Conservation (phyloP, 73 alveolate species). For the Durusdinium trenchii region DNA sequence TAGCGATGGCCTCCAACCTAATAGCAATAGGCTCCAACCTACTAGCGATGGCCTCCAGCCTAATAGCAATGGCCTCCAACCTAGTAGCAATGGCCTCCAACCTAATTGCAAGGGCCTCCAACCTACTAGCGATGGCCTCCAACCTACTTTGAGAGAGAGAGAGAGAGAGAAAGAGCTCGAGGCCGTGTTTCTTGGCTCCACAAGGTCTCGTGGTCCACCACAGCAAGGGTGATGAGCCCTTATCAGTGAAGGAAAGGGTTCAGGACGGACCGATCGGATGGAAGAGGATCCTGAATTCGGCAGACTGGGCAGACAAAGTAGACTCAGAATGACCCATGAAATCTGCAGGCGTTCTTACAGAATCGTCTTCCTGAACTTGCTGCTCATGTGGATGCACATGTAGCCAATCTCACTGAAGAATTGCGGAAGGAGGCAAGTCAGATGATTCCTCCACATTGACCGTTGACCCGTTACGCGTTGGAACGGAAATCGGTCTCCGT, state of each 20-base stretch:
- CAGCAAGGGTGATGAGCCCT: slow-evolving; percentile 92
- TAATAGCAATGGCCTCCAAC: too few species aligned
- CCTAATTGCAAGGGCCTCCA: too few species aligned
- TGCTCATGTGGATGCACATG: slow-evolving; percentile 68
- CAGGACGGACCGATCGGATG: slow-evolving; percentile 24
- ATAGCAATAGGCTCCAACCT: too few species aligned
- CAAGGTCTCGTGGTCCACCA: slow-evolving; percentile 80
- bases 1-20: too few species aligned
- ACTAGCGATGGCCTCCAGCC: too few species aligned
- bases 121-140: too few species aligned
- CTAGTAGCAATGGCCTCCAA: too few species aligned
- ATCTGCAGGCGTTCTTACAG: slow-evolving; percentile 84
- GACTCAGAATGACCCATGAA: too few species aligned
- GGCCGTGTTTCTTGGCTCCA: too few species aligned
- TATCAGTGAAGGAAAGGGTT: slow-evolving; percentile 74
- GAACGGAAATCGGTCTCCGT: not conserved
- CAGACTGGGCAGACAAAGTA: too few species aligned
- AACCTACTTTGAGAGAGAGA: too few species aligned
- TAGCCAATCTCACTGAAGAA: slow-evolving; percentile 73
- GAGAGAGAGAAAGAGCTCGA: too few species aligned
- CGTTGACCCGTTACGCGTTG: not conserved
- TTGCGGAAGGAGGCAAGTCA: slow-evolving; percentile 55
- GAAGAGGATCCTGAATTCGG: not conserved
- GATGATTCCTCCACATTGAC: not conserved
- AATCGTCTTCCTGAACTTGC: slow-evolving; percentile 88